Evolutionary conservation across 805 yeast genomes (phyloP), one percentile per base, ranked within the genome.

Genomic region (Kregervanrija fluxuum): DNA sequence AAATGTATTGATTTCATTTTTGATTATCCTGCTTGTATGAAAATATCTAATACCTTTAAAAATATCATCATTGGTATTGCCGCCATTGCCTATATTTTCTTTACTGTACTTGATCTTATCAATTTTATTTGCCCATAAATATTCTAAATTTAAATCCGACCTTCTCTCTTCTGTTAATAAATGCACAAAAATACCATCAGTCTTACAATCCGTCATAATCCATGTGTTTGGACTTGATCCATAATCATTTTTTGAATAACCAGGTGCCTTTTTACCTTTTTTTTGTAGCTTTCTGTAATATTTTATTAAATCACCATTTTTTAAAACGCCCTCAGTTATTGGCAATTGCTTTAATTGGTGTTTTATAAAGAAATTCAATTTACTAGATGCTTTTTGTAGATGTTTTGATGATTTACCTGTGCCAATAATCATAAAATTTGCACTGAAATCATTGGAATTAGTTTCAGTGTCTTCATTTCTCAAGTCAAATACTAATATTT

Each of bases 321-420:
- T 82, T 2, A 80, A 69, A 43, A 84, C 65, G 0, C 97, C 98
- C 55, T 89, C 96, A 3, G 81, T 68, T 5, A 62, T 56, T 0
- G 93, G 82, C 1, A 73, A 50, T 1, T 61, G 58, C 9, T 66
- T 60, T 44, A 63, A 66, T 8, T 68, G 65, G 34, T 73, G 74
- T 57, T 90, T 90, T 36, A 88, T 57, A 57, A 69, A 70, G 28
- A 69, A 69, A 41, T 76, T 68, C 34, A 89, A 64, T 51, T 79
- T 81, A 12, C 66, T 65, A 2, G 85, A 77, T 2, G 95, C 88
- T 49, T 80, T 82, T 51, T 74, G 79, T 16, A 88, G 65, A 64
- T 90, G 98, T 49, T 76, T 80, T 34, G 79, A 75, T 30, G 90
- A 79, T 59, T 81, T 83, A 4, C 95, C 96, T 0, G 93, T 77